Percentiles rank a stretch among this genome's conserved stretches.
Conservation (phyloP, 441 rosid species). For the Gossypium davidsonii region DNA sequence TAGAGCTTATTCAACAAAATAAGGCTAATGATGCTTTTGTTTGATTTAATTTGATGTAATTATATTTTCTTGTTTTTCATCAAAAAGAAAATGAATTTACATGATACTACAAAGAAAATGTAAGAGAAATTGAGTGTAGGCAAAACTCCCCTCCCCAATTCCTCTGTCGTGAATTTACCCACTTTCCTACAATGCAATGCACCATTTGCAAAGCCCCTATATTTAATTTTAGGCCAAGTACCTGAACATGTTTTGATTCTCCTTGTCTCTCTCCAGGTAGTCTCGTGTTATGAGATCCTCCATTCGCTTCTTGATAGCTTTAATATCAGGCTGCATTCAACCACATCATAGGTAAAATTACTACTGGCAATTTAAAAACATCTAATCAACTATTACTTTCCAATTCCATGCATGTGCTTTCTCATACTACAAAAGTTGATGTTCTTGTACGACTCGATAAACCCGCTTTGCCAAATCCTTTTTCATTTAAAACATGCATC, state of each 20-base stretch:
- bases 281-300: slow-evolving; percentile 88
- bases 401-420: neutral
- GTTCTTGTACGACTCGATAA: too few relatives aligned
- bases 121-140: too few relatives aligned
- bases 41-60: too few relatives aligned
- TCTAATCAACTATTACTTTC: neutral
- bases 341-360: neutral
- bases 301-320: slow-evolving; percentile 89
- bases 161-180: too few relatives aligned
- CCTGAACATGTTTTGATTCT: slow-evolving; percentile 52
- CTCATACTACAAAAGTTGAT: neutral
- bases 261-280: slow-evolving; percentile 75
- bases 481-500: neutral
- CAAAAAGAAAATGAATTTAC: too few relatives aligned
- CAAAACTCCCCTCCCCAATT: too few relatives aligned
- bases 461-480: neutral
- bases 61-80: too few relatives aligned
- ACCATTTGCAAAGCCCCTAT: neutral
- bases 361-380: neutral
- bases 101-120: too few relatives aligned
- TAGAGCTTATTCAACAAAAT: too few relatives aligned
- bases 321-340: slow-evolving; percentile 78
- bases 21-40: too few relatives aligned
- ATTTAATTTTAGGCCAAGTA: slow-evolving; percentile 46
- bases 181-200: too few relatives aligned